Conservation (phyloP, 2,329 filamentous ascomycete species). For the Penicillium sp. region DNA sequence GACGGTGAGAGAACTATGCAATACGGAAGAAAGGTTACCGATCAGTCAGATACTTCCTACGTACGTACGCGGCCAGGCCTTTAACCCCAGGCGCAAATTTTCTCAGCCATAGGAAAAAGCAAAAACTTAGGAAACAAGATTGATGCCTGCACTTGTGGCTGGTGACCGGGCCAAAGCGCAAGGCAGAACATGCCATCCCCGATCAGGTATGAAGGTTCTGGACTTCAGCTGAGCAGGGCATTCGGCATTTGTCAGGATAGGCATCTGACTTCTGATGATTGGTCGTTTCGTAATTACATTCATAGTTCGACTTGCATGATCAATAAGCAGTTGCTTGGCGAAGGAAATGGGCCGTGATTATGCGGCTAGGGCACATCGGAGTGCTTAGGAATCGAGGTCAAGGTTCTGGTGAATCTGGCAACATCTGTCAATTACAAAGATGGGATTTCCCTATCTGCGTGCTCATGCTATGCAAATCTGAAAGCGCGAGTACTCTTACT, state of each 20-base stretch:
- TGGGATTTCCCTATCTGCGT: too few relatives aligned
- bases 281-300: not conserved
- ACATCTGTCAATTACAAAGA: too few relatives aligned
- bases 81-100: not conserved
- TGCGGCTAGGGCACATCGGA: too few relatives aligned
- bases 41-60: not conserved
- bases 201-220: constrained; percentile 10
- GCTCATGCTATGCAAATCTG: too few relatives aligned
- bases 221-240: constrained; percentile 17
- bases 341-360: too few relatives aligned
- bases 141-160: constrained; percentile 11
- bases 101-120: not conserved
- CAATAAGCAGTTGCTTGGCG: not conserved
- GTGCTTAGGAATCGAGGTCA: too few relatives aligned
- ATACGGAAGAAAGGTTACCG: not conserved
- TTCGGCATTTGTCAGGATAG: constrained; percentile 1
- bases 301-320: too few relatives aligned
- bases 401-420: too few relatives aligned
- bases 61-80: not conserved
- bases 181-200: constrained; percentile 22
- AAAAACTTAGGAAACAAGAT: constrained; percentile 4
- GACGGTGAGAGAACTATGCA: not conserved
- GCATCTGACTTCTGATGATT: not conserved
- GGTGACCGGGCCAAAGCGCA: constrained; percentile 21
- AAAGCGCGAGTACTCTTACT: too few relatives aligned